Conservation (phyloP, 805 yeast genomes). For the Teunomyces aglyptinius region DNA sequence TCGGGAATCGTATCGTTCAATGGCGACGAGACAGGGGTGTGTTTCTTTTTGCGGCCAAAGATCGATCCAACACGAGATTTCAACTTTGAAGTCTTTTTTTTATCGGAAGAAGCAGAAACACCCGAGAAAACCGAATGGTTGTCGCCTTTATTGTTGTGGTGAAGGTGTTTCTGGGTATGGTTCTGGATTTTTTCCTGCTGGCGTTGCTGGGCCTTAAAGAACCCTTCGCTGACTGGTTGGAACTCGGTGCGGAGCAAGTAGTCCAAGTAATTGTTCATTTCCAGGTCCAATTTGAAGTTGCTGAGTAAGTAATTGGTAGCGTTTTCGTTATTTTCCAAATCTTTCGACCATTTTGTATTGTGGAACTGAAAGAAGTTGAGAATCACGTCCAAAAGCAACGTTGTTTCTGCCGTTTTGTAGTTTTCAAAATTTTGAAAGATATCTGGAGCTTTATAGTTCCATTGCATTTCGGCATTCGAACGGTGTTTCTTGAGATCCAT, state of each 20-base stretch:
- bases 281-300: slow-evolving; percentile 35
- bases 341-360: slow-evolving; percentile 21
- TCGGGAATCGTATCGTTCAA: slow-evolving; percentile 31
- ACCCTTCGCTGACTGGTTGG: slow-evolving; percentile 10
- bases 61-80: slow-evolving; percentile 76
- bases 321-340: slow-evolving; percentile 49
- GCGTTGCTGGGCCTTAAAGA: slow-evolving; percentile 10
- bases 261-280: slow-evolving; percentile 37
- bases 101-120: slow-evolving; percentile 17
- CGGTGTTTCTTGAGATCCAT: slow-evolving; percentile 16
- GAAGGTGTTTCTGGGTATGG: slow-evolving; percentile 8
- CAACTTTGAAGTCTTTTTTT: slow-evolving; percentile 41
- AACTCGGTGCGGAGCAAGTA: slow-evolving; percentile 29
- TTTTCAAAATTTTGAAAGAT: slow-evolving; percentile 72
- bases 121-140: slow-evolving; percentile 12
- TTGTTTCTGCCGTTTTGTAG: slow-evolving; percentile 61
- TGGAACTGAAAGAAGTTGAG: slow-evolving; percentile 54
- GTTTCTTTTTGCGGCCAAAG: slow-evolving; percentile 58
- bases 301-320: slow-evolving; percentile 64
- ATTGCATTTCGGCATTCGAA: slow-evolving; percentile 48
- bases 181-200: slow-evolving; percentile 11
- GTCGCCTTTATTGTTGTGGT: slow-evolving; percentile 6
- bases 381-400: slow-evolving; percentile 57
- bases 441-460: slow-evolving; percentile 79
- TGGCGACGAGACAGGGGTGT: slow-evolving; percentile 21